Evolutionary conservation across 345 rosid species (phyloP).

Genomic region (Combretum micranthum): DNA sequence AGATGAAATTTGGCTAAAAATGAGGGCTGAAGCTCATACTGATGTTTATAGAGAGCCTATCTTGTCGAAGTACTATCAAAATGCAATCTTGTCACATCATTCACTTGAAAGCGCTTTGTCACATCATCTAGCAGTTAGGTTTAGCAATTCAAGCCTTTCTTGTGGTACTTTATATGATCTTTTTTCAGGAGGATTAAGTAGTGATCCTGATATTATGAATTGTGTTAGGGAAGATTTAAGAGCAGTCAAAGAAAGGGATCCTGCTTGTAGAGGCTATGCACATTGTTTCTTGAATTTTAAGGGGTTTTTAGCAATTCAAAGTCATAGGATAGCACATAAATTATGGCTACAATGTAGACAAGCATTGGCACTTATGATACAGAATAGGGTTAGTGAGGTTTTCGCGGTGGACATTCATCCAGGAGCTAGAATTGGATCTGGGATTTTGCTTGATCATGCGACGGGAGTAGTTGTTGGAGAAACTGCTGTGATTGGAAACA

Average conservation of each 20-base stretch:
- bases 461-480: constrained; percentile 83
- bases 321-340: constrained; percentile 73
- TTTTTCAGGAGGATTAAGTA: constrained; percentile 47
- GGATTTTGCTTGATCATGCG: constrained; percentile 77
- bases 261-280: constrained; percentile 69
- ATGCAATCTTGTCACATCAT: constrained; percentile 53
- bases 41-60: constrained; percentile 64
- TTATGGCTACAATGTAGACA: constrained; percentile 63
- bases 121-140: constrained; percentile 56
- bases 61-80: constrained; percentile 53
- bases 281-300: constrained; percentile 77
- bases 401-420: constrained; percentile 94
- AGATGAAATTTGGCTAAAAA: constrained; percentile 50
- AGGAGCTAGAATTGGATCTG: constrained; percentile 72
- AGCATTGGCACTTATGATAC: constrained; percentile 59
- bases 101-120: constrained; percentile 70
- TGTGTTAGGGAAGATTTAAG: constrained; percentile 54
- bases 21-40: constrained; percentile 56
- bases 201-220: constrained; percentile 36
- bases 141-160: constrained; percentile 57
- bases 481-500: constrained; percentile 84
- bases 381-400: constrained; percentile 66
- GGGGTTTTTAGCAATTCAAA: constrained; percentile 73
- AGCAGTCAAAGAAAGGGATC: constrained; percentile 75
- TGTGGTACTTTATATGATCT: constrained; percentile 47